Base-by-base conservation (phyloP, 371 early-diverging fungal species). In the Catenaria anguillulae region DNA sequence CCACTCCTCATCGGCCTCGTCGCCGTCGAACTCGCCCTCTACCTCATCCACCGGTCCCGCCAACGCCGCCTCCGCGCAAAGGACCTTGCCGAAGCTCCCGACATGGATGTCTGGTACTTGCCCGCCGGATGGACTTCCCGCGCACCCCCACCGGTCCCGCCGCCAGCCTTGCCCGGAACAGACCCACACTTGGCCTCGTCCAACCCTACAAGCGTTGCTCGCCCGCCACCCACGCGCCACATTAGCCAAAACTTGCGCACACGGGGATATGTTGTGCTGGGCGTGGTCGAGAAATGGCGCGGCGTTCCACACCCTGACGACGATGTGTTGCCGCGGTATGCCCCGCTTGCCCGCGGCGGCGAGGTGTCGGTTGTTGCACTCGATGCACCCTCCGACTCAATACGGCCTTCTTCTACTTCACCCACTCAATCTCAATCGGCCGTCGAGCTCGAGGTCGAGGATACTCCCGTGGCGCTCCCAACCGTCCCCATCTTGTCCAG, bases 211-310 rank as follows among this genome's bases (percentile, higher is more conserved):
- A 17, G 19, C 19, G 10, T 17, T 12, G 2, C 45, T 12, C 45
- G 45, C 3, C 45, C 45, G 45, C 45, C 45, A 3, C 45, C 45
- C 8, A 43, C 45, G 13, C 10, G 52, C 26, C 52, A 50, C 31
- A 19, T 50, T 17, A 12, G 29, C 29, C 8, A 26, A 26, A 26
- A 29, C 29, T 31, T 50, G 15, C 52, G 52, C 4, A 50, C 52
- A 13, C 52, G 29, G 13, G 52, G 52, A 13, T 50, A 29, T 4
- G 52, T 50, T 17, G 52, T 50, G 0, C 52, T 50, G 6, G 52
- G 52, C 29, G 52, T 50, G 29, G 52, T 50, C 5, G 52, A 50
- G 52, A 26, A 50, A 15, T 50, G 52, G 52, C 52, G 52, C 15
- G 52, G 40, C 40, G 40, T 43, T 17, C 45, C 45, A 3, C 19